phyloP scores from a whole-genome alignment of 1,139 yeast genomes.

The Suhomyces choctaworum region DNA sequence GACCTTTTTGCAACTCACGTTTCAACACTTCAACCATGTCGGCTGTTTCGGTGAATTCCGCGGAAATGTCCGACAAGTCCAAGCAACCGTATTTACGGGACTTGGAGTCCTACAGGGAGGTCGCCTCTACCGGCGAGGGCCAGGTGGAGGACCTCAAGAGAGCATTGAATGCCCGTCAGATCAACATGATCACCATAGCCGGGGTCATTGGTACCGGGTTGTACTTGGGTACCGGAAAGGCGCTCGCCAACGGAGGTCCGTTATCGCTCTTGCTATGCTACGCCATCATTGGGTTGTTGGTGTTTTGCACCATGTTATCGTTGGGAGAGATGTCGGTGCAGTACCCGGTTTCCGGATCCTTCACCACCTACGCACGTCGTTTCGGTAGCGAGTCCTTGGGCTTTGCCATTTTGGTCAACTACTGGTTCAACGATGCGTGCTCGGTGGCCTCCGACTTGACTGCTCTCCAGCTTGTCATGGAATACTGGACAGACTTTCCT shows the following conservation, averaged over 20 bases:
- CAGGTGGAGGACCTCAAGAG: constrained; percentile 37
- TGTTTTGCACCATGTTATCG: constrained; percentile 58
- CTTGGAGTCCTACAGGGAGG: constrained; percentile 13
- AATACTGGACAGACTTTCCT: constrained; percentile 64
- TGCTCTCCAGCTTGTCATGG: constrained; percentile 57
- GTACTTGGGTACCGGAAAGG: constrained; percentile 61
- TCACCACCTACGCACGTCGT: constrained; percentile 57
- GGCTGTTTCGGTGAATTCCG: constrained; percentile 1
- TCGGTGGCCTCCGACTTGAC: constrained; percentile 63
- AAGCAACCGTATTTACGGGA: constrained; percentile 9
- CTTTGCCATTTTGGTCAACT: constrained; percentile 60
- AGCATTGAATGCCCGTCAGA: constrained; percentile 51
- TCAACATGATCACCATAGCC: constrained; percentile 65
- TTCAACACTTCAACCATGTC: constrained; percentile 5
- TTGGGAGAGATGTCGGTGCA: constrained; percentile 68
- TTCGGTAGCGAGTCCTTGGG: constrained; percentile 65
- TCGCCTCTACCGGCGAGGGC: constrained; percentile 10
- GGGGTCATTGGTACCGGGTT: constrained; percentile 74
- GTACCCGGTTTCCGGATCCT: constrained; percentile 64
- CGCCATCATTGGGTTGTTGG: constrained; percentile 57
- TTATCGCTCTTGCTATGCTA: constrained; percentile 60
- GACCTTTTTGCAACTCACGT: no score
- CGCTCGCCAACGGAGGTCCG: constrained; percentile 65
- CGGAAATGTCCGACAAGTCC: constrained; percentile 3
- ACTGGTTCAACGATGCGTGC: constrained; percentile 66